A percentile compares a stretch with the other conserved stretches of the same genome.
These are phyloP conservation scores for Lepraria neglecta DNA, from an alignment of 495 filamentous ascomycete genomes.

Conservation along the genomic window DNA sequence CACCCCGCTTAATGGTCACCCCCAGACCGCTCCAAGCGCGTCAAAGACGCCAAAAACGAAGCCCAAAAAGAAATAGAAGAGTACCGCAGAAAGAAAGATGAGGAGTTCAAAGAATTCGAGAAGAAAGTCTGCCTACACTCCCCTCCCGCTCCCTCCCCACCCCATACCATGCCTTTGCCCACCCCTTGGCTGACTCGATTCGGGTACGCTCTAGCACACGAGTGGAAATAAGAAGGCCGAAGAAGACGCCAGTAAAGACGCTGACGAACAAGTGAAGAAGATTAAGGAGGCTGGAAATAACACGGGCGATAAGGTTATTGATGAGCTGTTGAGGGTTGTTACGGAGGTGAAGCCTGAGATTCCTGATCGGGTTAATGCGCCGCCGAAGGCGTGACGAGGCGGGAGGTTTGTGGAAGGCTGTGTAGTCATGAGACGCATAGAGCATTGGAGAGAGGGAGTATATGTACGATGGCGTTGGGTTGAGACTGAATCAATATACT, in stretches of 20 bases:
- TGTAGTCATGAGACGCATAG: too few species aligned
- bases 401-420: too few species aligned
- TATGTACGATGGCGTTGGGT: too few species aligned
- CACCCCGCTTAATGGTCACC: conserved; percentile 18
- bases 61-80: conserved; percentile 98
- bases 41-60: conserved; percentile 89
- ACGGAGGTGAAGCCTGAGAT: conserved; percentile 69
- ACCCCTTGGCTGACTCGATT: neutral
- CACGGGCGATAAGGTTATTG: conserved; percentile 70
- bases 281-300: conserved; percentile 75
- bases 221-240: conserved; percentile 83
- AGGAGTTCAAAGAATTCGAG: conserved; percentile 93
- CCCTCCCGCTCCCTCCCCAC: neutral
- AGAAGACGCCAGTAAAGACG: conserved; percentile 76
- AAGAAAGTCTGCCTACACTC: conserved; percentile 57
- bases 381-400: conserved; percentile 20
- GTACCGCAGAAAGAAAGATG: conserved; percentile 83
- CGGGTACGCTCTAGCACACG: conserved; percentile 53
- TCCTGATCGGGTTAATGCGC: conserved; percentile 46
- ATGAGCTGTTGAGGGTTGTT: conserved; percentile 71
- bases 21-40: conserved; percentile 88
- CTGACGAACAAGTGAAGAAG: conserved; percentile 70
- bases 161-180: neutral
- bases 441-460: too few species aligned
- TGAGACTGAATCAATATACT: too few species aligned